phyloP scores from a whole-genome alignment of 805 yeast species.

The Candida insectalens region DNA sequence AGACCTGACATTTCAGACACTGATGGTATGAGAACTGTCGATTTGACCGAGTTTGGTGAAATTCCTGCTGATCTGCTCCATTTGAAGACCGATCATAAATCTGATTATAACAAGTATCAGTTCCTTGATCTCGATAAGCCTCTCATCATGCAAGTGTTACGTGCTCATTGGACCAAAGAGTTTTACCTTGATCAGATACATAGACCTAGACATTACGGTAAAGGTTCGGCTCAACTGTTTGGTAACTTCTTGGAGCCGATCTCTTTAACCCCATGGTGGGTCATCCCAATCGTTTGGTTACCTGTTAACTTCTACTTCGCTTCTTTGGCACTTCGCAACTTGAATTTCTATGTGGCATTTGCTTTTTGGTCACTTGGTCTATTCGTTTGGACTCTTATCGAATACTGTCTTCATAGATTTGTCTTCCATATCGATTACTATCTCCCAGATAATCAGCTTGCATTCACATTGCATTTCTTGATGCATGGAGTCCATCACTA shows the following conservation, averaged over 20 bases:
- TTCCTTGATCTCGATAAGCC: conserved; percentile 84
- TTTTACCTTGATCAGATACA: conserved; percentile 95
- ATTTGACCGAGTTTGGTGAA: conserved; percentile 48
- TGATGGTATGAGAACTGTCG: conserved; percentile 25
- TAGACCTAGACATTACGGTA: conserved; percentile 96
- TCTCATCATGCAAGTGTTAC: conserved; percentile 67
- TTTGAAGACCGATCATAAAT: conserved; percentile 67
- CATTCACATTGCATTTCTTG: conserved; percentile 77
- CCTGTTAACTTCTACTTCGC: conserved; percentile 66
- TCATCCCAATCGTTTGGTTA: conserved; percentile 80
- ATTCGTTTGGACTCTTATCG: conserved; percentile 87
- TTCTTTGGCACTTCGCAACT: conserved; percentile 44
- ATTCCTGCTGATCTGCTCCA: conserved; percentile 68
- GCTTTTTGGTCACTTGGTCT: conserved; percentile 71
- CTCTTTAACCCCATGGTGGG: conserved; percentile 90
- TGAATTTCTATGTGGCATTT: conserved; percentile 36
- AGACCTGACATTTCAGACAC: conserved; percentile 14
- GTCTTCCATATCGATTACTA: conserved; percentile 85
- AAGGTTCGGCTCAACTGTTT: conserved; percentile 91
- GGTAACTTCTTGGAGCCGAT: conserved; percentile 93
- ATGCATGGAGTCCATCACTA: conserved; percentile 96
- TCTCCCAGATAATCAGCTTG: conserved; percentile 70
- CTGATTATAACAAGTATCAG: conserved; percentile 67
- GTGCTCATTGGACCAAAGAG: conserved; percentile 69
- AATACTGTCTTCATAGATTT: conserved; percentile 82